A percentile compares a stretch with the other conserved stretches of the same genome.
Conservation (phyloP, 148 eudicot genomes). For the Persicaria tinctoria region DNA sequence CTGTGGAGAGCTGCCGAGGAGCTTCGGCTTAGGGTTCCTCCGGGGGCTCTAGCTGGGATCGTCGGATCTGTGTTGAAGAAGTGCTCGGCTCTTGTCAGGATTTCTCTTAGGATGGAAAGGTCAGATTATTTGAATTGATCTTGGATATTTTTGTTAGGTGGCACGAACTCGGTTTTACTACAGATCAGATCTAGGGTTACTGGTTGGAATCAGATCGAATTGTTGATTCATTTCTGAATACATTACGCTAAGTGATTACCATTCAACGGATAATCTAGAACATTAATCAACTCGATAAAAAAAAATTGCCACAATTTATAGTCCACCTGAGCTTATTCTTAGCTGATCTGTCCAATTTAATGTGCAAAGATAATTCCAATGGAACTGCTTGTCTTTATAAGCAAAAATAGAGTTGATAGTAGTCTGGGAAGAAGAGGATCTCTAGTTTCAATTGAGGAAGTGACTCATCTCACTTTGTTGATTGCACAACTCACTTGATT, state of each 20-base stretch:
- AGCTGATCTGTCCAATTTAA: not conserved
- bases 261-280: not conserved
- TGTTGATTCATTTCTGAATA: not conserved
- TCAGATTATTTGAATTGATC: constrained; percentile 17
- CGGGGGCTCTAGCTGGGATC: constrained; percentile 40
- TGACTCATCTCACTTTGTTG: not conserved
- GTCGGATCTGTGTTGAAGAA: constrained; percentile 68
- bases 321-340: not conserved
- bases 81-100: constrained; percentile 56
- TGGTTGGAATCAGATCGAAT: not conserved
- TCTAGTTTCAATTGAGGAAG: not conserved
- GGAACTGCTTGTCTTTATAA: not conserved
- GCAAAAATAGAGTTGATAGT: not conserved
- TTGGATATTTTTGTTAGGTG: not conserved
- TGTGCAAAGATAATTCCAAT: not conserved
- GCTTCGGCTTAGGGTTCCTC: constrained; percentile 71
- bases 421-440: not conserved
- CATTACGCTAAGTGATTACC: not conserved
- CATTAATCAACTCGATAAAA: not conserved
- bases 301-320: not conserved
- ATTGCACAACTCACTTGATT: not conserved
- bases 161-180: not conserved
- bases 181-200: constrained; percentile 31
- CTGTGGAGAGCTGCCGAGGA: constrained; percentile 74
- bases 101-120: constrained; percentile 81